Base-by-base conservation (phyloP, 768 basidiomycete genomes). In the Lentinula aciculospora region DNA sequence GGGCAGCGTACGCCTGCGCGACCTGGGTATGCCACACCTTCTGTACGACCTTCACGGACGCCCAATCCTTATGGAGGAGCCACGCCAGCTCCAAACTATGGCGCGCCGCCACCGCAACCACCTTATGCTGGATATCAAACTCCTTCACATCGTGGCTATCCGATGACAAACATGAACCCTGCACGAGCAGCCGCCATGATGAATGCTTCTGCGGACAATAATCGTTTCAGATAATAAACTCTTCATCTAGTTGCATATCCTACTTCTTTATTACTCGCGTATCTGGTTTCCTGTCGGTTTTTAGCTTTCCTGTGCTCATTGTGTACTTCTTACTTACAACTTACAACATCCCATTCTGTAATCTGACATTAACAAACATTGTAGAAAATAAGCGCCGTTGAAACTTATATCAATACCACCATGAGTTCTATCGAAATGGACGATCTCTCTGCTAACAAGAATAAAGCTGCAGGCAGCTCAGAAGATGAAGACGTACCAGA, bases 1-100 rank as follows among this genome's bases (percentile, higher is more conserved):
- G 88, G 86, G 45, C 72, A 74, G n/a, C 83, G 89, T 32, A 92
- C 90, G 1, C 90, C 90, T 51, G 90, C 81, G 21, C 81, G 89
- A 13, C 80, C 83, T 12, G 89, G 83, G n/a, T 32, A 36, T n/a
- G 92, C 89, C 8, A 89, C 91, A n/a, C 76, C 84, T 71, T 93
- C 91, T 19, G 78, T 87, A 45, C 88, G 89, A 55, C 87, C 89
- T 62, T 68, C 79, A 48, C 81, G 88, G 47, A 93, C 91, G 44
- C 91, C 92, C 9, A 93, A 92, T 64, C 88, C 91, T 1, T 92
- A 92, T 62, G 81, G 78, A 23, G 74, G 73, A 25, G 67, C 71
- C 60, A 70, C 73, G n/a, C 74, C 67, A 15, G 72, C 64, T 47
- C 64, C 63, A 58, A 67, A 70, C 50, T 66, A 65, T 67, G 51